phyloP scores from a whole-genome alignment of 108 stramenopile species.

The Bacterosira constricta region DNA sequence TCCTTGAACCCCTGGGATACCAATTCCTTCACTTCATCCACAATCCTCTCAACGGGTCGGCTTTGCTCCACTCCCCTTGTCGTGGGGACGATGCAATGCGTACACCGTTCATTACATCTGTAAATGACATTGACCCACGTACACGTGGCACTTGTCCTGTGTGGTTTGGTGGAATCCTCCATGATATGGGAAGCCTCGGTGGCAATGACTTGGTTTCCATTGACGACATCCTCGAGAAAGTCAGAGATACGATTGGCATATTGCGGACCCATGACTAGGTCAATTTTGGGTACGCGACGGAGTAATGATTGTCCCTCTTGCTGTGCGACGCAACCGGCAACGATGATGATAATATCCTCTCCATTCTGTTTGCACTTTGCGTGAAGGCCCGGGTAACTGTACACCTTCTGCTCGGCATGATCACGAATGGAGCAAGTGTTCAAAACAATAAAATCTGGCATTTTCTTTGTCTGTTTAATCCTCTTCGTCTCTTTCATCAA shows the following conservation, averaged over 20 bases:
- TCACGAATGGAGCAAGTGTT: constrained; percentile 98
- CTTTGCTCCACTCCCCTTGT: constrained; percentile 96
- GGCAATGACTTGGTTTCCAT: constrained; percentile 94
- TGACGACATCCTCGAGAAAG: constrained; percentile 90
- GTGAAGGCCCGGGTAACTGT: constrained; percentile 67
- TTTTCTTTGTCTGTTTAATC: constrained; percentile 34
- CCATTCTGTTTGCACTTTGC: constrained; percentile 64
- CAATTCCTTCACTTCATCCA: constrained; percentile 87
- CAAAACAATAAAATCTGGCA: constrained; percentile 89
- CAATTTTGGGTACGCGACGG: constrained; percentile 82
- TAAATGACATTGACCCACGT: constrained; percentile 98
- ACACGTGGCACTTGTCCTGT: constrained; percentile 74
- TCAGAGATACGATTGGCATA: constrained; percentile 96
- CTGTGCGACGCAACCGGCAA: constrained; percentile 91
- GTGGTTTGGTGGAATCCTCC: constrained; percentile 94
- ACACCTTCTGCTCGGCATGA: constrained; percentile 96
- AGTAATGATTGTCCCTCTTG: constrained; percentile 86
- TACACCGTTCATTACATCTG: constrained; percentile 98
- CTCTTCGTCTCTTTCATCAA: constrained; percentile 7
- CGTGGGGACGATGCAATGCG: constrained; percentile 97
- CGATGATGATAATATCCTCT: constrained; percentile 83
- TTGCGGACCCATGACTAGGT: constrained; percentile 91
- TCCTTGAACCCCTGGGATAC: constrained; percentile 91
- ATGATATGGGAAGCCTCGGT: constrained; percentile 94
- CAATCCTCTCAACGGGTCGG: constrained; percentile 87